Percentiles rank a stretch among this genome's conserved stretches.
phyloP scores from a whole-genome alignment of 1,284 basidiomycete species.

The Microbotryum saponariae region DNA sequence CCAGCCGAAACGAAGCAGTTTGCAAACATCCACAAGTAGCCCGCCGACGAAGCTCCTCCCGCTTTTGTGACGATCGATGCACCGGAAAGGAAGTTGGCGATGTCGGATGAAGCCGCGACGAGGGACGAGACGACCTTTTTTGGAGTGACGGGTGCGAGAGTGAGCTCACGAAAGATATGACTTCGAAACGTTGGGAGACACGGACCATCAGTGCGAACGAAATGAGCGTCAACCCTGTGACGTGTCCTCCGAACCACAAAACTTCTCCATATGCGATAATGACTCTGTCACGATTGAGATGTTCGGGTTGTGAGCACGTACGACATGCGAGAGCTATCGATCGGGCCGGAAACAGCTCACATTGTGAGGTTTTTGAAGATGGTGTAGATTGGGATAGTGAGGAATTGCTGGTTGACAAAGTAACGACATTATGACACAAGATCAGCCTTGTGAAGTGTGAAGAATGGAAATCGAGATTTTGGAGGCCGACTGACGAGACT shows the following conservation, averaged over 20 bases:
- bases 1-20: slow-evolving; percentile 88
- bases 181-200: background rate
- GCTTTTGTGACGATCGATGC: slow-evolving; percentile 7
- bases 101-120: slow-evolving; percentile 92
- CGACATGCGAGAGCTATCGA: too few relatives aligned
- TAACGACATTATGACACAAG: too few relatives aligned
- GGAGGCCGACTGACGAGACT: slow-evolving; percentile 63
- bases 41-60: slow-evolving; percentile 39
- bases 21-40: slow-evolving; percentile 88
- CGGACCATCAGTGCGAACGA: slow-evolving; percentile 79
- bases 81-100: slow-evolving; percentile 48
- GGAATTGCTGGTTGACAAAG: slow-evolving; percentile 64
- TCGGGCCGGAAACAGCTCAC: slow-evolving; percentile 52
- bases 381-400: slow-evolving; percentile 76
- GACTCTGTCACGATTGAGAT: too few relatives aligned
- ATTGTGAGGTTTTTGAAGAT: slow-evolving; percentile 99
- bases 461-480: background rate
- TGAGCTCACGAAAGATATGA: background rate
- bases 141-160: too few relatives aligned
- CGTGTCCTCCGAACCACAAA: slow-evolving; percentile 86
- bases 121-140: slow-evolving; percentile 79
- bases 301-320: too few relatives aligned
- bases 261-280: slow-evolving; percentile 93
- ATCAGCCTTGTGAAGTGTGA: background rate
- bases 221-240: slow-evolving; percentile 78